Percentiles rank a stretch among this genome's conserved stretches.
Evolutionary conservation across 2,329 filamentous ascomycete genomes (phyloP).

Genomic region (Chaetomiaceae sp.): DNA sequence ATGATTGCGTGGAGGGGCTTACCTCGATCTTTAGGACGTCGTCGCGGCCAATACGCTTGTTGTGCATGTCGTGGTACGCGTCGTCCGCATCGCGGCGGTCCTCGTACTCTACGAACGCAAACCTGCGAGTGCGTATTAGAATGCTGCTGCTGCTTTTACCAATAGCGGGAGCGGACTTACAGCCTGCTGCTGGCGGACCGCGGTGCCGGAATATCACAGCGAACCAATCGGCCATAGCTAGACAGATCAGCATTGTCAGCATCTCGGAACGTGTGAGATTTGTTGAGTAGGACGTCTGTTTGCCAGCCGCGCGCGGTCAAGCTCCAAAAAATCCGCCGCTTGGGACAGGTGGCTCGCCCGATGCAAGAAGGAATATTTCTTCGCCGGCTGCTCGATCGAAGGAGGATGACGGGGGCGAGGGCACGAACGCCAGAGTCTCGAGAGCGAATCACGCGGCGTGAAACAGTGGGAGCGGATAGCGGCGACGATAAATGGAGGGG

Average conservation of each 20-base stretch:
- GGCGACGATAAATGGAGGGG: constrained; percentile 18
- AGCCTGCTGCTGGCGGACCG: constrained; percentile 90
- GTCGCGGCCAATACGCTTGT: constrained; percentile 94
- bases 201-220: constrained; percentile 96
- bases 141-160: not conserved
- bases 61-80: constrained; percentile 99
- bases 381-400: constrained; percentile 46
- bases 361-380: constrained; percentile 33
- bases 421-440: constrained; percentile 21
- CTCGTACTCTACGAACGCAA: constrained; percentile 99
- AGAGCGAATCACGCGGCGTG: constrained; percentile 24
- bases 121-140: constrained; percentile 46
- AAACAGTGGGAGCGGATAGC: constrained; percentile 20
- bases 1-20: constrained; percentile 30
- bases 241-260: constrained; percentile 38
- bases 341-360: constrained; percentile 36
- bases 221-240: constrained; percentile 95
- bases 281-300: constrained; percentile 27
- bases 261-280: constrained; percentile 39
- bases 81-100: constrained; percentile 97
- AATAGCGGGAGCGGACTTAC: constrained; percentile 55
- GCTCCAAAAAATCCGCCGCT: constrained; percentile 27
- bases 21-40: constrained; percentile 98
- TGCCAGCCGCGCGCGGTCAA: constrained; percentile 28
- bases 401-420: constrained; percentile 20